Conservation (phyloP, 2,329 filamentous ascomycete genomes). For the Beauveria sp. region DNA sequence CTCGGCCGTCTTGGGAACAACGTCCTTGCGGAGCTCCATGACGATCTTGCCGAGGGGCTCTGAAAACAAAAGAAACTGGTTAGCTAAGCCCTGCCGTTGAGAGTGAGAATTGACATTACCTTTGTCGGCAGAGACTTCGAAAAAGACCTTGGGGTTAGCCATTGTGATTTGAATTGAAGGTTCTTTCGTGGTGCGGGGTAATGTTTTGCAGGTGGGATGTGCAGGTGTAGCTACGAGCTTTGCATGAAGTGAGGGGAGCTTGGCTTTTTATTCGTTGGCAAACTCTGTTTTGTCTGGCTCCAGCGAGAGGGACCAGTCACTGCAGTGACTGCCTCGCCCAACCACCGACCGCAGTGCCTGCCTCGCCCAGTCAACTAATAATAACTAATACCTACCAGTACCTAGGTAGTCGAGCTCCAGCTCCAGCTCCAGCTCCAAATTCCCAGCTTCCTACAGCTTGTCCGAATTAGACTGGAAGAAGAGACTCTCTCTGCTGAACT, state of each 20-base stretch:
- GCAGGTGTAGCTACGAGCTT: background rate
- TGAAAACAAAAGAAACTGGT: background rate
- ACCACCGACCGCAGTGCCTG: too few relatives aligned
- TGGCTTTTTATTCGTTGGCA: background rate
- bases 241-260: background rate
- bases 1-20: constrained; percentile 11
- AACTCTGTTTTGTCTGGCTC: constrained; percentile 3
- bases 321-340: too few relatives aligned
- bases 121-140: constrained; percentile 12
- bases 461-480: background rate
- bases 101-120: background rate
- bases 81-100: background rate
- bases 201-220: background rate
- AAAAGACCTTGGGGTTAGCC: constrained; percentile 14
- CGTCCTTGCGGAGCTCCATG: constrained; percentile 11
- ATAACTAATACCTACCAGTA: too few relatives aligned
- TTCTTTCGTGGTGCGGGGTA: background rate
- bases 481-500: background rate
- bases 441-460: too few relatives aligned
- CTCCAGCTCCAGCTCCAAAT: too few relatives aligned
- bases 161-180: background rate
- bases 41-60: constrained; percentile 10
- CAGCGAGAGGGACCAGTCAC: background rate
- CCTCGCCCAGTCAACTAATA: too few relatives aligned
- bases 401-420: too few relatives aligned